phyloP scores from a whole-genome alignment of 2,329 filamentous ascomycete genomes.

The Bipolaris bicolor region DNA sequence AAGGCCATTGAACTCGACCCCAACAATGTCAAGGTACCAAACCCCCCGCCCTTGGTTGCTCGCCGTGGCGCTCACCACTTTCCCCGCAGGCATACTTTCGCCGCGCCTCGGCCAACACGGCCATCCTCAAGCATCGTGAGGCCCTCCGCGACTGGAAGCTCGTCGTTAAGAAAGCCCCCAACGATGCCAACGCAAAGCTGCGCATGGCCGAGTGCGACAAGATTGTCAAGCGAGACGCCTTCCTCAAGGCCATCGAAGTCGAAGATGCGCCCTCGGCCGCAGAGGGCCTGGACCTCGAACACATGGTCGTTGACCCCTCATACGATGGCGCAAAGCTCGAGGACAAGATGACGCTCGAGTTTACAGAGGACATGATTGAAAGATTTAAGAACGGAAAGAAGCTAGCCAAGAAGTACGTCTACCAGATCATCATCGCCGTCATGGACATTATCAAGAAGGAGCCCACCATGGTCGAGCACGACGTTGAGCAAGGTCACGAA shows the following conservation, averaged over 20 bases:
- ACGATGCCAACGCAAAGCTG: constrained; percentile 87
- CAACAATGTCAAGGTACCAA: constrained; percentile 80
- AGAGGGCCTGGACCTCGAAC: constrained; percentile 85
- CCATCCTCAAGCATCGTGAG: constrained; percentile 86
- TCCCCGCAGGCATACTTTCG: constrained; percentile 82
- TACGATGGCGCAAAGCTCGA: constrained; percentile 86
- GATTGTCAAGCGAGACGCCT: constrained; percentile 88
- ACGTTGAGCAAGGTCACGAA: constrained; percentile 75
- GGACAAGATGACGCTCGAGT: constrained; percentile 90
- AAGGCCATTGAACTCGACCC: constrained; percentile 91
- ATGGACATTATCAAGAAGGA: constrained; percentile 90
- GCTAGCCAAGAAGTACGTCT: constrained; percentile 94
- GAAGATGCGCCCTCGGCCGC: constrained; percentile 90
- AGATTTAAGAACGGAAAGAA: constrained; percentile 90
- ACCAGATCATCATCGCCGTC: constrained; percentile 90
- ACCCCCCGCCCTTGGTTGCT: background rate
- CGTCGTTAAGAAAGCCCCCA: constrained; percentile 84
- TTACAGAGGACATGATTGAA: constrained; percentile 96
- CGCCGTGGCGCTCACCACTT: constrained; percentile 11
- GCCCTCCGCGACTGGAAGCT: constrained; percentile 91
- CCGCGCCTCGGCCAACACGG: constrained; percentile 87
- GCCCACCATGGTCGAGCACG: constrained; percentile 94
- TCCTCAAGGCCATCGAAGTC: constrained; percentile 93
- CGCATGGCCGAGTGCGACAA: constrained; percentile 94
- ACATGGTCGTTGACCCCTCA: constrained; percentile 78